Evolutionary conservation across 306 rosid species (phyloP), one percentile per base, ranked within the genome.

Genomic region (Morella rubra): DNA sequence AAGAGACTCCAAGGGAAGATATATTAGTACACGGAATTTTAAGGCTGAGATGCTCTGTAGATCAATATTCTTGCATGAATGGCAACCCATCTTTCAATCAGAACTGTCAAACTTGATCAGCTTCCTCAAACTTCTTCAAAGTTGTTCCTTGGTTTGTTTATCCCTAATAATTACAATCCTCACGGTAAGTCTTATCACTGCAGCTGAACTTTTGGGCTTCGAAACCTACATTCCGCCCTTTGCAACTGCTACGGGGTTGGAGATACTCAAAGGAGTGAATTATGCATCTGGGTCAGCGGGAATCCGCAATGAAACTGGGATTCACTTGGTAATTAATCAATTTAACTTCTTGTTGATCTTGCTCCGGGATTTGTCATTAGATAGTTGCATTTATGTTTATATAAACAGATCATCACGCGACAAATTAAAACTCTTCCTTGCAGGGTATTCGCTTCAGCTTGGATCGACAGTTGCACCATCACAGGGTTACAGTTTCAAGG

Each of bases 391-490:
- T 44, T 50, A 16, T 11, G 12, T 0, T 19, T 7, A 1, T 14
- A 27, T 45, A 27, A 7, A 15, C n/a, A 4, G 41, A 62, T 32
- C 49, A 16, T 19, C 15, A 18, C 5, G 8, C 10, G 41, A 13
- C 20, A 24, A 37, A 60, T 2, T 60, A 12, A 14, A 32, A 10
- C 18, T 5, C 10, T 16, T 41, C 16, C 12, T 24, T 75, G 74
- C 74, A 84, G 87, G 87, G 87, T 15, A 8, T 13, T 72, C 44
- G 40, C 19, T 44, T 72, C 41, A 40, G 67, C 42, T 19, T 85
- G 54, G 14, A 56, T 41, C 1, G 6, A n/a, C 83, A 85, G 41
- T 44, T 81, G 75, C 3, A 5, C 18, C 78, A 85, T 50, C 85
- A 81, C 59, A 5, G 56, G 19, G 10, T 0, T 5, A 78, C 61